Conservation (phyloP, 179 eudicot species). For the Actinidia arguta region DNA sequence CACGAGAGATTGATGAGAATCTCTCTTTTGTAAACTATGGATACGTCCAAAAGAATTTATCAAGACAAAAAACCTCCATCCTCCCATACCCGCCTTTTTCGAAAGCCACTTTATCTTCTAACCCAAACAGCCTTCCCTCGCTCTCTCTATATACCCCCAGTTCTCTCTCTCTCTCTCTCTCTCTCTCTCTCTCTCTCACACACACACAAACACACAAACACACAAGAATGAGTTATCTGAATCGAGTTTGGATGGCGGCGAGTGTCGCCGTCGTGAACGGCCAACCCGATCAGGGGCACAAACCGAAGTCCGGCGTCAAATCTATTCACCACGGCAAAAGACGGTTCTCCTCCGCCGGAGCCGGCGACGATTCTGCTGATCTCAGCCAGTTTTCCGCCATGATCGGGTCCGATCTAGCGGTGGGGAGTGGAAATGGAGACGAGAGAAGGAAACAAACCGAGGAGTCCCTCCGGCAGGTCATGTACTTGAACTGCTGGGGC, state of each 20-base stretch:
- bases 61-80: background rate
- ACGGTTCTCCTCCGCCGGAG: slow-evolving; percentile 19
- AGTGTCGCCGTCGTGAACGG: slow-evolving; percentile 56
- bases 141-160: background rate
- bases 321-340: slow-evolving; percentile 37
- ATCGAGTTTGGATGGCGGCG: slow-evolving; percentile 57
- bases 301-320: slow-evolving; percentile 46
- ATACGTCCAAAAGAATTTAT: background rate
- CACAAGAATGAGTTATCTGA: slow-evolving; percentile 34
- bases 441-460: slow-evolving; percentile 40
- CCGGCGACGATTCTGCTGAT: slow-evolving; percentile 28
- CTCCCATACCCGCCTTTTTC: background rate
- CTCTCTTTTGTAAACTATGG: no score
- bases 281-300: slow-evolving; percentile 43
- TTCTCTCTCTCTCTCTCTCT: no score
- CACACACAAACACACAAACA: no score
- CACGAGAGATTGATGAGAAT: background rate
- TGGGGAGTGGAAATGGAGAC: slow-evolving; percentile 20
- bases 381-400: slow-evolving; percentile 35
- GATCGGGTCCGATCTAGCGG: slow-evolving; percentile 27
- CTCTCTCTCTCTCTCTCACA: background rate
- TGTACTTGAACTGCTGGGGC: slow-evolving; percentile 77
- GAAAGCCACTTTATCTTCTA: background rate
- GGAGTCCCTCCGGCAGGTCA: slow-evolving; percentile 56
- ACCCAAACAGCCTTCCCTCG: background rate